Percentiles rank a stretch among this genome's conserved stretches.
Evolutionary conservation across 2,329 filamentous ascomycete species (phyloP).

Genomic region (Colletotrichum somersetense): DNA sequence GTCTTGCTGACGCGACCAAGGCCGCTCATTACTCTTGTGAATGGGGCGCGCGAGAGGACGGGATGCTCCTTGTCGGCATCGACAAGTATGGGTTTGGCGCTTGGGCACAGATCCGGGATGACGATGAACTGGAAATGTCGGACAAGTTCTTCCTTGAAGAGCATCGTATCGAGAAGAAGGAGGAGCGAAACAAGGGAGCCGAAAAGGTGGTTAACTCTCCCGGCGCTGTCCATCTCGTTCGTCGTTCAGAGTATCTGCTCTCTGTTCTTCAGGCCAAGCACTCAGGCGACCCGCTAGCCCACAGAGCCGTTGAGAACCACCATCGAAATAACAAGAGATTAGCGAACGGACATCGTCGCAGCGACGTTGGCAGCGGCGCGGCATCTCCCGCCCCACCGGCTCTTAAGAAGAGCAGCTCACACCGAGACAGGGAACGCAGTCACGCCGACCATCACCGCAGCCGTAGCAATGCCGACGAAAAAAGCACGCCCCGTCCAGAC

Average conservation of each 20-base stretch:
- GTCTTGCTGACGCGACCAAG: slow-evolving; percentile 92
- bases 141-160: slow-evolving; percentile 98
- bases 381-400: slow-evolving; percentile 77
- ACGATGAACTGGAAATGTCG: slow-evolving; percentile 83
- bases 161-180: slow-evolving; percentile 97
- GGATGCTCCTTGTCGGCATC: slow-evolving; percentile 96
- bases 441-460: slow-evolving; percentile 64
- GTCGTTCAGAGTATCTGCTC: slow-evolving; percentile 92
- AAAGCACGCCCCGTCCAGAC: slow-evolving; percentile 64
- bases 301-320: slow-evolving; percentile 88
- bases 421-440: slow-evolving; percentile 61
- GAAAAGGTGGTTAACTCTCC: slow-evolving; percentile 90
- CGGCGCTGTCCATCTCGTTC: slow-evolving; percentile 96
- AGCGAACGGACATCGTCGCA: slow-evolving; percentile 71
- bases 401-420: slow-evolving; percentile 61
- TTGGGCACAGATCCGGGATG: slow-evolving; percentile 94
- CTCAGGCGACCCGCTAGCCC: slow-evolving; percentile 79
- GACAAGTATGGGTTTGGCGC: slow-evolving; percentile 94
- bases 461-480: slow-evolving; percentile 64
- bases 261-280: slow-evolving; percentile 93
- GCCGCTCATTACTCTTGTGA: slow-evolving; percentile 89
- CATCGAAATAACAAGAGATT: slow-evolving; percentile 93
- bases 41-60: slow-evolving; percentile 94
- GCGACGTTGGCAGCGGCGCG: slow-evolving; percentile 70
- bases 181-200: slow-evolving; percentile 84